Percentiles rank a stretch among this genome's conserved stretches.
Evolutionary conservation across 768 basidiomycete species (phyloP).

Genomic region (Tulasnella calospora): DNA sequence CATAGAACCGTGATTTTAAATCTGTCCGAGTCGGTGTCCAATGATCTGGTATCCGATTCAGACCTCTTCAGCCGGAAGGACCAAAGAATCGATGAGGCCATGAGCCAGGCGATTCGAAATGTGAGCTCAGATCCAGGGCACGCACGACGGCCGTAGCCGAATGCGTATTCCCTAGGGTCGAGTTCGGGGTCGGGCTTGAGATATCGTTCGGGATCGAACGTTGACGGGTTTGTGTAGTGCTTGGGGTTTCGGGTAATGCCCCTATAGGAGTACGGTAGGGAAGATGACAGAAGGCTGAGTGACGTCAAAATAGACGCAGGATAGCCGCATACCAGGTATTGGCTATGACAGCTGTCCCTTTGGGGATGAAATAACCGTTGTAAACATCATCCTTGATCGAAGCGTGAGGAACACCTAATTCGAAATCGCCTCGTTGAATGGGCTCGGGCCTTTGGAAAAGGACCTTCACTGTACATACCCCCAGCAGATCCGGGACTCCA

Average conservation of each 20-base stretch:
- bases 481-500: slow-evolving; percentile 23
- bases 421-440: too few relatives aligned
- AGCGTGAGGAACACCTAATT: slow-evolving; percentile 14
- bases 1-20: neutral
- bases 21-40: neutral
- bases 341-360: slow-evolving; percentile 5
- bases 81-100: neutral
- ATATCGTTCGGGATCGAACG: slow-evolving; percentile 22
- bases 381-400: slow-evolving; percentile 24
- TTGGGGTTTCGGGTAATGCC: neutral
- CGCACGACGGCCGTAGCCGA: slow-evolving; percentile 15
- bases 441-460: neutral
- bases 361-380: slow-evolving; percentile 15
- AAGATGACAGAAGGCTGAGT: neutral
- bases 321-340: neutral
- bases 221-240: slow-evolving; percentile 10
- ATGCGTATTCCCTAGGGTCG: slow-evolving; percentile 1
- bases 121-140: slow-evolving; percentile 15
- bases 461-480: neutral
- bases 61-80: neutral
- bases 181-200: neutral
- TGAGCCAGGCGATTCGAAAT: neutral
- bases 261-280: neutral
- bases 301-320: neutral
- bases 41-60: neutral